These are phyloP conservation scores for Pezicula neosporulosa DNA, from an alignment of 2,329 filamentous ascomycete genomes.

Conservation along the genomic window DNA sequence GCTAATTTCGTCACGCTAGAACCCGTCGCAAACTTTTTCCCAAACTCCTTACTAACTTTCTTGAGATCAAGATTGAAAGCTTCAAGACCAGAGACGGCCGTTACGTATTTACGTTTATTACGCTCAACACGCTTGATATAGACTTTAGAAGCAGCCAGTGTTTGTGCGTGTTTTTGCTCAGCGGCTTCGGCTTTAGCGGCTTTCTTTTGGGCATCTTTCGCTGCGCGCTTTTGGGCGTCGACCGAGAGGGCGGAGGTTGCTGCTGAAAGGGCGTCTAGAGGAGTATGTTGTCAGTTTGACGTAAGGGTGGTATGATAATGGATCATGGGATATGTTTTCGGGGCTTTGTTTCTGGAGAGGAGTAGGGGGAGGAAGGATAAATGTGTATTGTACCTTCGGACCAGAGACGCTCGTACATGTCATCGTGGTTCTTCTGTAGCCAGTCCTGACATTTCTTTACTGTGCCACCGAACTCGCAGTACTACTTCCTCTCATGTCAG, in stretches of 20 bases:
- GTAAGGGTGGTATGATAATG: background rate
- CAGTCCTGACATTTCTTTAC: conserved; percentile 97
- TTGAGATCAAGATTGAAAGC: conserved; percentile 90
- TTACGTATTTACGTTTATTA: conserved; percentile 97
- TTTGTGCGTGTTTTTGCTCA: conserved; percentile 75
- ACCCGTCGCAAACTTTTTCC: conserved; percentile 97
- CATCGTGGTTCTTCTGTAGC: conserved; percentile 72
- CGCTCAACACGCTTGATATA: conserved; percentile 96
- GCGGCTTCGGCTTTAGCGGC: conserved; percentile 87
- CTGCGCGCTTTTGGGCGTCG: conserved; percentile 89
- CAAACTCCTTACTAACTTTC: conserved; percentile 93
- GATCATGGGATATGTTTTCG: background rate
- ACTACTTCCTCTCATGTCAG: conserved; percentile 53
- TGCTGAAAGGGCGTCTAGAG: conserved; percentile 71
- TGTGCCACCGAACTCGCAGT: conserved; percentile 97
- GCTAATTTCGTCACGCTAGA: conserved; percentile 87
- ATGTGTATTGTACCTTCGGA: conserved; percentile 80
- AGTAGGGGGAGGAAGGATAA: conserved; percentile 3
- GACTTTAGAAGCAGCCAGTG: conserved; percentile 77
- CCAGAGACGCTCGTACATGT: conserved; percentile 77
- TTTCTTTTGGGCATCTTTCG: conserved; percentile 96
- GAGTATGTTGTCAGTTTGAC: background rate
- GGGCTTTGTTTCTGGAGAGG: background rate
- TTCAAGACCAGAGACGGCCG: conserved; percentile 86
- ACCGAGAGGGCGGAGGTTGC: conserved; percentile 83